A percentile compares a stretch with the other conserved stretches of the same genome.
Evolutionary conservation across 78 protist genomes (phyloP).

Genomic region (Dictyostelium citrinum): DNA sequence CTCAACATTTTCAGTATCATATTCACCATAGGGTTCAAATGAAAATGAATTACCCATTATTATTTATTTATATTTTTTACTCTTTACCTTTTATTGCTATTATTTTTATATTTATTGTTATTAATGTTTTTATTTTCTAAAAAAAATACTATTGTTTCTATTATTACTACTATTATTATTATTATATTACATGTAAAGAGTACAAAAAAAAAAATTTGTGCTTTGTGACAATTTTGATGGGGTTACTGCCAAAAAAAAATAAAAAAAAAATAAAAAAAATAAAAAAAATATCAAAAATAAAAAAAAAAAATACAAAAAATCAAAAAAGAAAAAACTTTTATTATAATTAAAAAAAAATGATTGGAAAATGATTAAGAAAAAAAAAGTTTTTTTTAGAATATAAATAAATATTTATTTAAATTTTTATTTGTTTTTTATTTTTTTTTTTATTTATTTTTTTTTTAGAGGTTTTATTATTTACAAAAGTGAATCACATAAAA

Average conservation of each 20-base stretch:
- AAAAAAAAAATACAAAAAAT: not conserved
- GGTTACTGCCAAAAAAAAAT: not conserved
- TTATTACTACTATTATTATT: no score
- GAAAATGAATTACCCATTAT: conserved; percentile 20
- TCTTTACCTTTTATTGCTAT: not conserved
- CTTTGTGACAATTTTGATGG: not conserved
- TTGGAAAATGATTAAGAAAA: no score
- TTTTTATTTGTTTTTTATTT: not conserved
- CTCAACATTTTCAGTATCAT: not conserved
- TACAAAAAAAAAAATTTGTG: no score
- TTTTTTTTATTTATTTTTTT: not conserved
- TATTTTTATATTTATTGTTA: not conserved
- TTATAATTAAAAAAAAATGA: no score
- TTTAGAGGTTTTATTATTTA: not conserved
- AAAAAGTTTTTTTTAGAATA: not conserved
- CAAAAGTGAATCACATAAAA: not conserved
- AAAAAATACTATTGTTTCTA: no score
- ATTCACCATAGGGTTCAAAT: not conserved
- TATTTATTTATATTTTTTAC: not conserved
- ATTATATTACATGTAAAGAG: not conserved
- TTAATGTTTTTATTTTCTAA: not conserved
- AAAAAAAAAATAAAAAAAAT: not conserved
- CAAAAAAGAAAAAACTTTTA: not conserved
- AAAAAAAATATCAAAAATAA: not conserved
- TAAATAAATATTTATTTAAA: no score